Base-by-base conservation (phyloP, 768 basidiomycete species). In the Termitomyces bulborhizus region DNA sequence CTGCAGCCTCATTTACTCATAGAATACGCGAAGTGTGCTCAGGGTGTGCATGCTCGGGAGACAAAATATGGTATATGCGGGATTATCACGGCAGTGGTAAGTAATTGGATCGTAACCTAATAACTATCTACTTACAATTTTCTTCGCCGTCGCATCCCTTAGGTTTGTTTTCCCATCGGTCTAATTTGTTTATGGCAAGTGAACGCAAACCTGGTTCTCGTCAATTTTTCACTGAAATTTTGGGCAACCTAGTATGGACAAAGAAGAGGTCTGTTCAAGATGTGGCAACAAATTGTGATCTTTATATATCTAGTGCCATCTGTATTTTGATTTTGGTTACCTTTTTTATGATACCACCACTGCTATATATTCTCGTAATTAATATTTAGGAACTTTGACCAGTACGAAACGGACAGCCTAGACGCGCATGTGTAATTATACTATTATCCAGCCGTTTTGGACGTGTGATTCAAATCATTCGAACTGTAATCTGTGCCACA, bases 11-110 rank as follows among this genome's bases (percentile, higher is more conserved):
- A 37, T 29, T 11, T 4, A 40, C 9, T 6, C 13, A 56, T 27
- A 62, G 62, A 60, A 46, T 58, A 40, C 18, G 59, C 62, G 15
- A 31, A 49, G 49, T 62, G 62, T 4, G 62, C 62, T 3, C 52
- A 53, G 21, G 62, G 62, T 6, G 42, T 37, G 16, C 62, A 63
- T 37, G 26, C 6, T 11, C 40, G 47, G 12, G 49, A 39, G 27
- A 57, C 48, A 45, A 63, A 54, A 32, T 63, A 51, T 55, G 62
- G 62, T 15, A 18, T 58, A 1, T 59, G 53, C 27, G 62, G 62
- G 24, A 61, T 63, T 12, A 59, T 63, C 18, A 46, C 48, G 8
- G 62, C 57, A 4, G 55, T 63, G 32, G 62, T 61, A 26, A 50
- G 60, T 46, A 39, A n/a, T 31, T 21, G 24, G 24, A 27, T 27